Conservation (phyloP, 1,139 yeast genomes). For the Protomyces lactucae-debilis region DNA sequence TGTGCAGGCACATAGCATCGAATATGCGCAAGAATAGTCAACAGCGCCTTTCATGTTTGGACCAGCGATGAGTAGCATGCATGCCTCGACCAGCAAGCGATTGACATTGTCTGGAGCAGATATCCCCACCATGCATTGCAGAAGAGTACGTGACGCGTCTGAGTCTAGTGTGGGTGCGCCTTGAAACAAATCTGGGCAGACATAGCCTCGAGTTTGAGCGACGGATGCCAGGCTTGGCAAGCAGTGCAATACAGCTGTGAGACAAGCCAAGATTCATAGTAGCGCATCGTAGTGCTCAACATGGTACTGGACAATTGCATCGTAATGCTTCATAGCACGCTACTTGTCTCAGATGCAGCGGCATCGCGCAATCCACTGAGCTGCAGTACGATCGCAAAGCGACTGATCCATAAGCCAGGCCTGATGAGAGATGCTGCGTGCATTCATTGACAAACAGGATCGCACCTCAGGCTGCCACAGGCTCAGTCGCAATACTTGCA, state of each 20-base stretch:
- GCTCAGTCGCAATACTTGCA: no score
- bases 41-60: slow-evolving; percentile 70
- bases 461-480: no score
- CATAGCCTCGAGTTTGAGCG: slow-evolving; percentile 50
- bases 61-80: slow-evolving; percentile 61
- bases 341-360: slow-evolving; percentile 37
- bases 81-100: slow-evolving; percentile 34
- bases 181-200: slow-evolving; percentile 51
- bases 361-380: no score
- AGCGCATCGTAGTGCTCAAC: slow-evolving; percentile 51
- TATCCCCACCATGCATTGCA: slow-evolving; percentile 49
- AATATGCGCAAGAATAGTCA: slow-evolving; percentile 72
- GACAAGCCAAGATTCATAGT: slow-evolving; percentile 47
- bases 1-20: slow-evolving; percentile 72
- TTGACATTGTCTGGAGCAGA: slow-evolving; percentile 66
- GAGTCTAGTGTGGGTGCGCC: slow-evolving; percentile 54
- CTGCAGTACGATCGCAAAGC: no score
- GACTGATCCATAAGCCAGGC: no score
- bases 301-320: slow-evolving; percentile 51
- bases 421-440: no score
- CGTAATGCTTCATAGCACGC: slow-evolving; percentile 52
- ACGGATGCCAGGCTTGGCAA: slow-evolving; percentile 65
- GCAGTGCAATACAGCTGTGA: slow-evolving; percentile 64
- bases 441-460: no score
- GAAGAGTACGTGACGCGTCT: slow-evolving; percentile 56